These are phyloP conservation scores for Paraurostyla sp. DNA, from an alignment of 73 alveolate genomes.

Conservation along the genomic window DNA sequence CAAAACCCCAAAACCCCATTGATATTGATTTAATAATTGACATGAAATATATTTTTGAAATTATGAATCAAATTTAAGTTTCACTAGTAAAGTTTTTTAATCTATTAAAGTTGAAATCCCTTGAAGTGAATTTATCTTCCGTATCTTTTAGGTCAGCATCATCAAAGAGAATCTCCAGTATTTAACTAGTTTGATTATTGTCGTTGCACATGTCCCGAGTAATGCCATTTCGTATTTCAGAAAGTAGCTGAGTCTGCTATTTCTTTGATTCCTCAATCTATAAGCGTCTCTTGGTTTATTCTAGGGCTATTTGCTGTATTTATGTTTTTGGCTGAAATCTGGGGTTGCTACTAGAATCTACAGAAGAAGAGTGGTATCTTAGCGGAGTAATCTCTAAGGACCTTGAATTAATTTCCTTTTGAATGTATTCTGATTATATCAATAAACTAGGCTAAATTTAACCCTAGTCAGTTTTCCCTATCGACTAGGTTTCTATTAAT, in stretches of 20 bases:
- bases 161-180: conserved; percentile 33
- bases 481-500: neutral
- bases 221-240: neutral
- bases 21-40: no score
- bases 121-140: conserved; percentile 50
- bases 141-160: conserved; percentile 43
- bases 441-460: neutral
- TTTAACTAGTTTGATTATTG: neutral
- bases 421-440: neutral
- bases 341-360: no score
- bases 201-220: neutral
- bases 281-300: no score
- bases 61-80: neutral
- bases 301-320: no score
- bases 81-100: neutral
- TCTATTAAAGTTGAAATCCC: conserved; percentile 36
- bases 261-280: no score
- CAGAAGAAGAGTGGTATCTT: no score
- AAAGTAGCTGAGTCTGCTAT: no score
- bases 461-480: neutral
- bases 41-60: neutral
- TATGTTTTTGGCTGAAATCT: no score
- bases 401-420: no score
- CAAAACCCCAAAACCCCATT: conserved; percentile 42
- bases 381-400: no score